phyloP scores from a whole-genome alignment of 441 rosid genomes.

The Rhodomyrtus psidioides region DNA sequence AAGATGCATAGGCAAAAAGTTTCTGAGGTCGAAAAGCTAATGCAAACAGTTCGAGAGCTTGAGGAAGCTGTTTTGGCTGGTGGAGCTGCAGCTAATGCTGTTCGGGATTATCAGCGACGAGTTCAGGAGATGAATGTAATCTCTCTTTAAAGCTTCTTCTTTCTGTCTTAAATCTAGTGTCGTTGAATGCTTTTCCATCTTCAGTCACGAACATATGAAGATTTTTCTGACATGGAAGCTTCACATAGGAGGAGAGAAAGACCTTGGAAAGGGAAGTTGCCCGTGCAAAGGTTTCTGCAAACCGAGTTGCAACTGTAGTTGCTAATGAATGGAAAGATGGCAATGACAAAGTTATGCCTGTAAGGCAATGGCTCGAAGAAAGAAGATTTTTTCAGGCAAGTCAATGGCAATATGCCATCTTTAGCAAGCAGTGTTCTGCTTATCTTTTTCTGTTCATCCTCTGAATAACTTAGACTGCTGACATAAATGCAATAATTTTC shows the following conservation, averaged over 20 bases:
- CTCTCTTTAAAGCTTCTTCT: background rate
- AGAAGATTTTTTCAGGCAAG: conserved; percentile 24
- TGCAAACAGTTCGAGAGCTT: conserved; percentile 1
- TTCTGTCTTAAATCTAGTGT: background rate
- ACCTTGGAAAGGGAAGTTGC: conserved; percentile 24
- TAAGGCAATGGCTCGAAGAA: conserved; percentile 27
- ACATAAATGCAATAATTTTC: background rate
- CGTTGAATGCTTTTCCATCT: background rate
- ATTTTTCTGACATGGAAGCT: conserved; percentile 14
- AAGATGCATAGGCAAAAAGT: background rate
- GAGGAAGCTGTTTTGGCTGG: conserved; percentile 12
- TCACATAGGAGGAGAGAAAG: conserved; percentile 18
- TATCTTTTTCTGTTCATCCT: background rate
- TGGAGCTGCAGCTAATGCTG: conserved; percentile 12
- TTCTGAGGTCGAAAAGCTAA: background rate
- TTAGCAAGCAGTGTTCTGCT: background rate
- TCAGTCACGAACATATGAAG: background rate
- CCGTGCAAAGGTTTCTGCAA: conserved; percentile 23
- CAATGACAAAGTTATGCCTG: conserved; percentile 34
- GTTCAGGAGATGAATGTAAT: background rate
- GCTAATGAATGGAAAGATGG: conserved; percentile 35
- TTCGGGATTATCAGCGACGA: conserved; percentile 3
- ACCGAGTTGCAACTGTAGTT: conserved; percentile 23
- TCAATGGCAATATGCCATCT: background rate
- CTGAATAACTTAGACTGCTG: background rate